These are phyloP conservation scores for Polymyxa betae DNA, from an alignment of 208 protist species.

Conservation along the genomic window DNA sequence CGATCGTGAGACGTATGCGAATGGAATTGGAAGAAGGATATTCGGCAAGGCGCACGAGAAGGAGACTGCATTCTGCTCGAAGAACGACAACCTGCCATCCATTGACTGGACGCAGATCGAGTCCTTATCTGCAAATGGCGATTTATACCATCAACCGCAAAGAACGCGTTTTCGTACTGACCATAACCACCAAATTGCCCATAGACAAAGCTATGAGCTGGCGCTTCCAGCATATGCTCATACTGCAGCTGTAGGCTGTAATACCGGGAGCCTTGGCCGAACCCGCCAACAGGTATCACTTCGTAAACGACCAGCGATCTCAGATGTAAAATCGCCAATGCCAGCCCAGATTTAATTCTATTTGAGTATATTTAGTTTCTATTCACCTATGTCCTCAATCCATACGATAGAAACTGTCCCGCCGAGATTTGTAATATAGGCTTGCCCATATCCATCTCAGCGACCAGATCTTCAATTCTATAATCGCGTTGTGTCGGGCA, in stretches of 20 bases:
- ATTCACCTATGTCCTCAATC: neutral
- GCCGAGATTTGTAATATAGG: neutral
- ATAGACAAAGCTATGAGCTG: conserved; percentile 29
- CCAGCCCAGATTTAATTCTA: neutral
- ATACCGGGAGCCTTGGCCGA: neutral
- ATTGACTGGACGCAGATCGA: conserved; percentile 50
- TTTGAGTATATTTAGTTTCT: neutral
- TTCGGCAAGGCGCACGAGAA: neutral
- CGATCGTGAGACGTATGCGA: neutral
- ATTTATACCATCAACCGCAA: neutral
- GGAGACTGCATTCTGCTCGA: conserved; percentile 37
- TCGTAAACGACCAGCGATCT: neutral
- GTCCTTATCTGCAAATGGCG: conserved; percentile 13
- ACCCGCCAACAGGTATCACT: conserved; percentile 17
- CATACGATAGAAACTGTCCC: conserved; percentile 15
- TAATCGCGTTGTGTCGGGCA: conserved; percentile 1
- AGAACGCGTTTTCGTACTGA: neutral
- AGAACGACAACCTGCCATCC: conserved; percentile 16
- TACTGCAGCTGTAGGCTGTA: neutral
- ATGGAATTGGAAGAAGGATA: neutral
- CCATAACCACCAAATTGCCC: conserved; percentile 43
- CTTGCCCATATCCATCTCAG: conserved; percentile 1
- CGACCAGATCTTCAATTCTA: conserved; percentile 34
- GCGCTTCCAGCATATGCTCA: neutral
- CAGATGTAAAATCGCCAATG: neutral